Evolutionary conservation across 1,284 basidiomycete genomes (phyloP).

Genomic region (Sporisorium exsertum): DNA sequence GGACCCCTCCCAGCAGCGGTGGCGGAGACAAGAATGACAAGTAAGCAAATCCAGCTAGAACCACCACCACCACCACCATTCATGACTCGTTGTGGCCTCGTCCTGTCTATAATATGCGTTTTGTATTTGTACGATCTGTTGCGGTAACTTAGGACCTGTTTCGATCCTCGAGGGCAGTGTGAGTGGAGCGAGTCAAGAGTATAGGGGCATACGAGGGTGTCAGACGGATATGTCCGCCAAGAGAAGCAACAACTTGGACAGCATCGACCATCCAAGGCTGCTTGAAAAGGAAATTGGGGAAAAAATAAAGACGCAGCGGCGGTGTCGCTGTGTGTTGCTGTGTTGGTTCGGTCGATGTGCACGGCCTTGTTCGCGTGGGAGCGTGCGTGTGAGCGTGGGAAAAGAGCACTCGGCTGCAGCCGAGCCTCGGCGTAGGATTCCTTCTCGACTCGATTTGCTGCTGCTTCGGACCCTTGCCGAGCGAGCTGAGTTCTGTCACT

Average conservation of each 20-base stretch:
- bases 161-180: neutral
- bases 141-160: neutral
- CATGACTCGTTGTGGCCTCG: neutral
- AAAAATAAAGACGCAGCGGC: neutral
- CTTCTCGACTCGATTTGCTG: neutral
- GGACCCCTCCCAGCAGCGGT: neutral
- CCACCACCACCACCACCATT: constrained; percentile 5
- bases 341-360: neutral
- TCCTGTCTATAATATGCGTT: constrained; percentile 2
- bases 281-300: neutral
- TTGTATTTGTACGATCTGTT: constrained; percentile 12
- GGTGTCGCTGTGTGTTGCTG: neutral
- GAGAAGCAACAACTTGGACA: too few species aligned
- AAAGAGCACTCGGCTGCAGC: neutral
- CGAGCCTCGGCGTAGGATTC: neutral
- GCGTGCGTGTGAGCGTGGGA: neutral
- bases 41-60: neutral
- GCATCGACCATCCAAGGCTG: too few species aligned
- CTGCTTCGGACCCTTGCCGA: neutral
- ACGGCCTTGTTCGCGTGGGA: neutral
- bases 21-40: constrained; percentile 3
- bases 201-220: neutral
- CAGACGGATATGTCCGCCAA: neutral
- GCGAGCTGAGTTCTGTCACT: neutral
- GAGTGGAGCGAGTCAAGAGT: too few species aligned